Percentiles rank a stretch among this genome's conserved stretches.
phyloP scores from a whole-genome alignment of 2,329 filamentous ascomycete genomes.

The Elsinoe perseae region DNA sequence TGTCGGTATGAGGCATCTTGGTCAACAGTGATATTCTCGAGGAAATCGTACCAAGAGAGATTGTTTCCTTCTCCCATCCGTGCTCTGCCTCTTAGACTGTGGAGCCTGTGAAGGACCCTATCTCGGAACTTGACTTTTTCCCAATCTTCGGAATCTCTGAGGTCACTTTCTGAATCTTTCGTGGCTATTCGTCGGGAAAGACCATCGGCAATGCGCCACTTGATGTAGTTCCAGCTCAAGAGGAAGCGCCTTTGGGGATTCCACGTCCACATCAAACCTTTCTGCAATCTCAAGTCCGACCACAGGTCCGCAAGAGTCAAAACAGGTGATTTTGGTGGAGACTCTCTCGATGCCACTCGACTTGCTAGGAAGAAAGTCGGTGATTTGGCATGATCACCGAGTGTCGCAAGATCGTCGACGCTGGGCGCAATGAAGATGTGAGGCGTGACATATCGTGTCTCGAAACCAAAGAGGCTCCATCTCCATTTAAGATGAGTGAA shows the following conservation, averaged over 20 bases:
- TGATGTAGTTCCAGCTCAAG: background rate
- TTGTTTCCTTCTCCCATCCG: background rate
- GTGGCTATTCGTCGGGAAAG: background rate
- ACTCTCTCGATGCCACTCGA: background rate
- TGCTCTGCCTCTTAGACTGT: background rate
- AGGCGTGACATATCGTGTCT: background rate
- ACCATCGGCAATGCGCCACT: background rate
- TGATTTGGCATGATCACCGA: background rate
- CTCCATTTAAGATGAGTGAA: background rate
- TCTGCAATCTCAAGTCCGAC: background rate
- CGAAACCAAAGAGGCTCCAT: background rate
- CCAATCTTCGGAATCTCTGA: background rate
- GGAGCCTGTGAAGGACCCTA: background rate
- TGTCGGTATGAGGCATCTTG: background rate
- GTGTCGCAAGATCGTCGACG: background rate
- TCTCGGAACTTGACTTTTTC: background rate
- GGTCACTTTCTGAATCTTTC: background rate
- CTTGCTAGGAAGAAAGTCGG: background rate
- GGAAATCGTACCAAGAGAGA: background rate
- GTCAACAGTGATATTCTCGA: background rate
- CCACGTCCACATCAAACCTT: background rate
- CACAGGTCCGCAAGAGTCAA: background rate
- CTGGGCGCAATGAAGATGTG: background rate
- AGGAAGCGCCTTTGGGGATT: background rate
- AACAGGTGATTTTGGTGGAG: background rate